Percentiles rank a stretch among this genome's conserved stretches.
These are phyloP conservation scores for Cryphonectria naterciae DNA, from an alignment of 2,329 filamentous ascomycete genomes.

Conservation along the genomic window DNA sequence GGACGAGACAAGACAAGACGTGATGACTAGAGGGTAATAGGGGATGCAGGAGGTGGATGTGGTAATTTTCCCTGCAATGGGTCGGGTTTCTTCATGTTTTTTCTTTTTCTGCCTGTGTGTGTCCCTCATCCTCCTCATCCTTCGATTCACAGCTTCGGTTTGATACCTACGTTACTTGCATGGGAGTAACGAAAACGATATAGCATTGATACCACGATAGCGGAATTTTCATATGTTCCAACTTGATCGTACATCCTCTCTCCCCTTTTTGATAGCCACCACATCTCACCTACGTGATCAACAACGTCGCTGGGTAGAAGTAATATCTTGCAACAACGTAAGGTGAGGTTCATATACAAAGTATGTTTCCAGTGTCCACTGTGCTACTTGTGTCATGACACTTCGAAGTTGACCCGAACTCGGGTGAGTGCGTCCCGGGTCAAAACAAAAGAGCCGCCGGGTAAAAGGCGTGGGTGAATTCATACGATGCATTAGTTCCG, in stretches of 20 bases:
- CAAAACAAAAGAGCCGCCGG: constrained; percentile 17
- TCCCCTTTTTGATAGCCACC: background rate
- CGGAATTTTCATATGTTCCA: background rate
- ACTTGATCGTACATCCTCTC: background rate
- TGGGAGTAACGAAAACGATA: background rate
- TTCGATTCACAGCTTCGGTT: background rate
- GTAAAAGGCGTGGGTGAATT: constrained; percentile 20
- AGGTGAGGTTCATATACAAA: too few relatives aligned
- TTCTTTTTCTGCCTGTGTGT: background rate
- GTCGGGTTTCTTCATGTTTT: background rate
- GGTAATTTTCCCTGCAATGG: background rate
- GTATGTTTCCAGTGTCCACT: too few relatives aligned
- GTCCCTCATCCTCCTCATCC: background rate
- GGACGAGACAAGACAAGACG: background rate
- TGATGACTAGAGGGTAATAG: background rate
- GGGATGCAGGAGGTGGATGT: background rate
- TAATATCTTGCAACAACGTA: too few relatives aligned
- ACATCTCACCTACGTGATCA: background rate
- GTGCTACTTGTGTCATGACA: too few relatives aligned
- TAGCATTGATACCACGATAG: constrained; percentile 3
- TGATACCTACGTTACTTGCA: background rate
- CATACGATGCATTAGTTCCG: constrained; percentile 19
- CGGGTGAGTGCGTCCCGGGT: background rate
- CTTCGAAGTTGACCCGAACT: background rate
- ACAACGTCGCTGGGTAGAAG: too few relatives aligned